phyloP scores from a whole-genome alignment of 208 protist species.

The Trypanosoma cruzi region DNA sequence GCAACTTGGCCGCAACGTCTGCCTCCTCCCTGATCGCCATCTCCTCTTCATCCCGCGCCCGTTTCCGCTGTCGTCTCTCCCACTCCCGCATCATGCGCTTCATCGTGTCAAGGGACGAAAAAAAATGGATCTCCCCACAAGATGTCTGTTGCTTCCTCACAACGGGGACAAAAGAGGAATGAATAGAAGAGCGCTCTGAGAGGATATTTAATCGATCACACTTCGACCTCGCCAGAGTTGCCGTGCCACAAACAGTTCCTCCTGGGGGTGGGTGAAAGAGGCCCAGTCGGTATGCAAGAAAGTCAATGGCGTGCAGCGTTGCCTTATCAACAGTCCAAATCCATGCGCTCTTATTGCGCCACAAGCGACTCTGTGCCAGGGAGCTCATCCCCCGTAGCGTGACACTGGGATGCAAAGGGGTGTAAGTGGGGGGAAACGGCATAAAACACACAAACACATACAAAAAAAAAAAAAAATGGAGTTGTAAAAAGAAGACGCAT shows the following conservation, averaged over 20 bases:
- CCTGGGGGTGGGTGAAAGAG: slow-evolving; percentile 15
- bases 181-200: not conserved
- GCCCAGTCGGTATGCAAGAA: slow-evolving; percentile 32
- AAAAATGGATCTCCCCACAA: slow-evolving; percentile 10
- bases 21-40: slow-evolving; percentile 13
- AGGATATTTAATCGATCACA: slow-evolving; percentile 16
- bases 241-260: not conserved
- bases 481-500: not conserved
- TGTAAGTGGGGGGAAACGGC: too few species aligned
- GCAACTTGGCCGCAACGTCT: slow-evolving; percentile 23
- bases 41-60: slow-evolving; percentile 13
- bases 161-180: not conserved
- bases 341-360: slow-evolving; percentile 7
- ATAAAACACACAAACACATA: not conserved
- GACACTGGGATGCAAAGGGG: slow-evolving; percentile 2
- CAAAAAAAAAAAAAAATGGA: not conserved
- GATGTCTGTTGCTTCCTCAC: not conserved
- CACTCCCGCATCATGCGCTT: slow-evolving; percentile 34
- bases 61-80: slow-evolving; percentile 15
- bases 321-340: slow-evolving; percentile 25
- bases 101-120: slow-evolving; percentile 36
- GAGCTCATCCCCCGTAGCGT: slow-evolving; percentile 10
- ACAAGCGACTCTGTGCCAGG: not conserved
- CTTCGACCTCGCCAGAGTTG: not conserved
- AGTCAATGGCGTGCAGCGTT: slow-evolving; percentile 29